Base-by-base conservation (phyloP, 192 early-diverging fungal genomes). In the Gryganskiella cystojenkinii region DNA sequence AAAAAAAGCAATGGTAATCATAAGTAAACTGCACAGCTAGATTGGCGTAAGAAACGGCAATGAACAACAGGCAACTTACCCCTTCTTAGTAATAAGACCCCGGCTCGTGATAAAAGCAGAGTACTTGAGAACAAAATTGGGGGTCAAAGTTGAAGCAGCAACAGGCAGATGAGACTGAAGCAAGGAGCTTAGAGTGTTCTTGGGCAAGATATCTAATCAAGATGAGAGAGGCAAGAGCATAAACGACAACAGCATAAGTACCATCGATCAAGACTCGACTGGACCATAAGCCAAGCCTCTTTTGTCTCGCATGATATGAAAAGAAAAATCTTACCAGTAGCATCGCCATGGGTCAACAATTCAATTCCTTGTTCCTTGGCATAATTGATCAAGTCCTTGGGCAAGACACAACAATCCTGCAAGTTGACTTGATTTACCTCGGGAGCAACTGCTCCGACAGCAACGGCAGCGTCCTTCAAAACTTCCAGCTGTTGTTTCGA, bases 121-220 rank as follows among this genome's bases (percentile, higher is more conserved):
- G 54, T 87, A 87, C 61, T 87, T 87, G 53, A 87, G 72, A 25
- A 87, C 83, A 82, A 83, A 87, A 27, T 81, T 83, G 3, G 85
- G 85, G 4, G 20, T 28, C 27, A 84, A 45, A 0, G 59, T 43
- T 5, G 49, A n/a, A 3, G 62, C 62, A 19, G 59, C 55, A 0
- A 58, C 64, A 2, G 73, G 69, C 20, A 63, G 56, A 56, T 65
- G 37, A 37, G 71, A 60, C 47, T 70, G 59, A 35, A 87, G 45
- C 50, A 87, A 49, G n/a, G 47, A 37, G 6, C 63, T 62, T 2
- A 87, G 70, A 24, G 82, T 79, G 27, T 81, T 60, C 24, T 69
- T 44, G 2, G 83, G 73, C 30, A 87, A 52, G 43, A 87, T 87
- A 44, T 87, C 81, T 80, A 42, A 13, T 22, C 10, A 27, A 10